Conservation (phyloP, 495 filamentous ascomycete species). For the Neurospora sp. region DNA sequence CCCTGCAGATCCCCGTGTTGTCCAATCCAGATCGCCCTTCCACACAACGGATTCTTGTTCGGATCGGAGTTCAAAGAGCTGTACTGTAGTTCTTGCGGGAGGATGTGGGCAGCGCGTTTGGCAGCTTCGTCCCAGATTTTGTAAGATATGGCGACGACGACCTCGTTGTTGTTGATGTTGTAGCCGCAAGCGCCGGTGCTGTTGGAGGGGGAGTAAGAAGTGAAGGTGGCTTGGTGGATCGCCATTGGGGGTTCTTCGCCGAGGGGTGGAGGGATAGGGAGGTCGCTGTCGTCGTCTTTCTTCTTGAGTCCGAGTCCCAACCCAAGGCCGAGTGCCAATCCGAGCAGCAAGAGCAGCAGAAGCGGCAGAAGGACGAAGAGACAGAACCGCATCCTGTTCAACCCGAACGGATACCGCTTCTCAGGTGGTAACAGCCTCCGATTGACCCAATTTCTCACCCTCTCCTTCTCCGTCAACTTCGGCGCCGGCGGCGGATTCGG, state of each 20-base stretch:
- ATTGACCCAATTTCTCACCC: not conserved
- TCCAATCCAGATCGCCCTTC: slow-evolving; percentile 47
- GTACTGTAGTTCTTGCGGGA: not conserved
- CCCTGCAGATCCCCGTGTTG: no score
- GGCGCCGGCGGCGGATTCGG: not conserved
- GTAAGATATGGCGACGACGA: slow-evolving; percentile 58
- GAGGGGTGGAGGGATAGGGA: not conserved
- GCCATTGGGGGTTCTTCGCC: not conserved
- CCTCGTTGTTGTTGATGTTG: slow-evolving; percentile 38
- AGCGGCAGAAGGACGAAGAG: not conserved
- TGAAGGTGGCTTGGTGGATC: not conserved
- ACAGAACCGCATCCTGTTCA: not conserved
- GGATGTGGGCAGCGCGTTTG: slow-evolving; percentile 11
- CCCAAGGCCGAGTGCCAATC: not conserved
- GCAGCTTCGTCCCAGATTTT: slow-evolving; percentile 51
- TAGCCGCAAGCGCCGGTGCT: slow-evolving; percentile 56
- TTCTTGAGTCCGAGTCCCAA: not conserved
- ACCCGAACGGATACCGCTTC: not conserved
- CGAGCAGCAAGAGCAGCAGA: not conserved
- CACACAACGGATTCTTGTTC: slow-evolving; percentile 64
- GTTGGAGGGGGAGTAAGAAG: slow-evolving; percentile 36
- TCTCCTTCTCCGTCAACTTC: not conserved
- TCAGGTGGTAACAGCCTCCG: not conserved
- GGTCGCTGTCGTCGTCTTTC: not conserved
- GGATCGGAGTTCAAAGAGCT: slow-evolving; percentile 39